Base-by-base conservation (phyloP, 2,329 filamentous ascomycete genomes). In the Elsinoe necatrix region DNA sequence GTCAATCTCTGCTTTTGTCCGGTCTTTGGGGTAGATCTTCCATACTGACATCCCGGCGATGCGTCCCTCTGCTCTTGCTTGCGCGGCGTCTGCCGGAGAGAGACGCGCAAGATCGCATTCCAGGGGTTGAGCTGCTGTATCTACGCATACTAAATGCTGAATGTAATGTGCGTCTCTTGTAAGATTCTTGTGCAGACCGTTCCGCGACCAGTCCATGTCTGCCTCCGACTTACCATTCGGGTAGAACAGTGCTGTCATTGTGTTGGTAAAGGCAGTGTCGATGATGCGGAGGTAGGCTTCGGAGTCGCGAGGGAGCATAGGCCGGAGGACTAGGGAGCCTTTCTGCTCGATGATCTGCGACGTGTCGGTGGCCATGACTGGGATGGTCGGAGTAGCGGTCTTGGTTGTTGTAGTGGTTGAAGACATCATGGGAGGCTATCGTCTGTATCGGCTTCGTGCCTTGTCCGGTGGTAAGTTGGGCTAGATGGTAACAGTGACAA, bases 11-110 rank as follows among this genome's bases (percentile, higher is more conserved):
- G 60, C 63, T 3, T 67, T 60, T 2, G 47, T 64, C 16, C 66
- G 60, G n/a, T 61, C 57, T 2, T 52, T 48, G 1, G 62, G 58
- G 57, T 66, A 64, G 25, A 70, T 54, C 23, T 61, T 61, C 68
- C 68, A 71, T n/a, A 45, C 55, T 8, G 66, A 61, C n/a, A 63
- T 58, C n/a, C 65, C 65, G 7, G 68, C 61, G n/a, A 68, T 63
- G n/a, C 54, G 52, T 31, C 54, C 57, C 11, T 55, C 54, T 16
- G 25, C 2, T 41, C 16, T 23, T 27, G 45, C n/a, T 11, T 43
- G 21, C 5, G 25, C 42, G 42, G 27, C 35, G 42, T 48, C 45
- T 25, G 29, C 29, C 7, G 42, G 18, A 11, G 47, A 43, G 1
- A 57, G 55, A 12, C 45, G 47, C 8, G 21, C 43, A 5, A 57